These are phyloP conservation scores for Pichia paraexigua DNA, from an alignment of 805 yeast species.

Conservation along the genomic window DNA sequence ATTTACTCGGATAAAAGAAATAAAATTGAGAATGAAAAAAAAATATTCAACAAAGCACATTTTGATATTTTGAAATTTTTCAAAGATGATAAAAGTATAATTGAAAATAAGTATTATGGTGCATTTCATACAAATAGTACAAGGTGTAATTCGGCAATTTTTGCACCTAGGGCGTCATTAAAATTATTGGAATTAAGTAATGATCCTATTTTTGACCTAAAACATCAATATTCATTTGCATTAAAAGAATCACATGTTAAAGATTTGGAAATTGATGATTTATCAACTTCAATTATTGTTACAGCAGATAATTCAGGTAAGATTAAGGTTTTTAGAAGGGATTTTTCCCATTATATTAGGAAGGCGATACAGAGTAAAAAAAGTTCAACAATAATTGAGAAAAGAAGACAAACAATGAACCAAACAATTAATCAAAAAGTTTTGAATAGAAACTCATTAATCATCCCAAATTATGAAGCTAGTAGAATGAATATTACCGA, in stretches of 20 bases:
- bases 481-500: conserved; percentile 1
- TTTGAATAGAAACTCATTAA: conserved; percentile 3
- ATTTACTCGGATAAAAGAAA: conserved; percentile 10
- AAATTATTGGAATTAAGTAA: conserved; percentile 62
- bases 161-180: conserved; percentile 68
- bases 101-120: conserved; percentile 54
- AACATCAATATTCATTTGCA: conserved; percentile 10
- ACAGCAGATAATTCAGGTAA: conserved; percentile 70
- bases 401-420: not conserved
- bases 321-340: conserved; percentile 75
- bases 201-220: conserved; percentile 69
- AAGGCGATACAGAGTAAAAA: conserved; percentile 19
- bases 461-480: conserved; percentile 4
- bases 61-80: conserved; percentile 15
- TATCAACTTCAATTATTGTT: conserved; percentile 45
- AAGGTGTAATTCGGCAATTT: conserved; percentile 63
- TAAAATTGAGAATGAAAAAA: conserved; percentile 17
- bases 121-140: conserved; percentile 73
- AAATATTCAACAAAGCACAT: conserved; percentile 5
- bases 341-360: conserved; percentile 48
- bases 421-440: conserved; percentile 1
- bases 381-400: conserved; percentile 2
- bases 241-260: conserved; percentile 2
- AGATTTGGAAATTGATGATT: conserved; percentile 27
- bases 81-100: conserved; percentile 27